These are phyloP conservation scores for Corymbia citriodora DNA, from an alignment of 441 rosid species.

Conservation along the genomic window DNA sequence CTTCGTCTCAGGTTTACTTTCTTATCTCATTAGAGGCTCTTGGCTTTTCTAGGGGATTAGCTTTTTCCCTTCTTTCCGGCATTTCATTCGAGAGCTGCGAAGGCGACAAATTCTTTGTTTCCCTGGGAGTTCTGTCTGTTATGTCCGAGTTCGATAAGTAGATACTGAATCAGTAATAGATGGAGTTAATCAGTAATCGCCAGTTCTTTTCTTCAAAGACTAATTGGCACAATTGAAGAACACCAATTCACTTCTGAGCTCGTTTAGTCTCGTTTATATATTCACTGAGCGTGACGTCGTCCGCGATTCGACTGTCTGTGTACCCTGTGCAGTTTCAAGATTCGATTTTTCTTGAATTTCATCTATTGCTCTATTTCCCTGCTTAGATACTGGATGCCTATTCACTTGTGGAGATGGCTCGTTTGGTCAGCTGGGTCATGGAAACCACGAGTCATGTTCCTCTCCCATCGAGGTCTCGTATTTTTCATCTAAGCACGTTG, in stretches of 20 bases:
- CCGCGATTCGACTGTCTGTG: not conserved
- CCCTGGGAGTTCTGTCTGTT: not conserved
- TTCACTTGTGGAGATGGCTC: conserved; percentile 87
- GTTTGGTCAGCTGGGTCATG: conserved; percentile 94
- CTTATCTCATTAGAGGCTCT: not conserved
- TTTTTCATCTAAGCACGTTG: conserved; percentile 41
- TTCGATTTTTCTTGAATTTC: not conserved
- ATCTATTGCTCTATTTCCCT: not conserved
- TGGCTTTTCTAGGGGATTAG: not conserved
- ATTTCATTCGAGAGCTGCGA: not conserved
- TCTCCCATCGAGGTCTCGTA: conserved; percentile 51
- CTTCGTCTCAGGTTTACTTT: conserved; percentile 60
- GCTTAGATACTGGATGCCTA: conserved; percentile 39
- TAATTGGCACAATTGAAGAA: not conserved
- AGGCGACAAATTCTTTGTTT: not conserved
- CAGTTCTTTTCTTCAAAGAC: not conserved
- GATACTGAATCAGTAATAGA: not conserved
- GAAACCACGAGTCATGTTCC: conserved; percentile 42
- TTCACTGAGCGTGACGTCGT: not conserved
- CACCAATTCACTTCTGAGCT: not conserved
- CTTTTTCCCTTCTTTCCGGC: not conserved
- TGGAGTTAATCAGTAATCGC: not conserved
- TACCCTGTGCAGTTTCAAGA: not conserved
- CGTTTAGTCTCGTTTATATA: not conserved
- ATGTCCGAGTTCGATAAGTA: not conserved